Percentiles rank a stretch among this genome's conserved stretches.
These are phyloP conservation scores for Fusarium sambucinum DNA, from an alignment of 2,329 filamentous ascomycete genomes.

Conservation along the genomic window DNA sequence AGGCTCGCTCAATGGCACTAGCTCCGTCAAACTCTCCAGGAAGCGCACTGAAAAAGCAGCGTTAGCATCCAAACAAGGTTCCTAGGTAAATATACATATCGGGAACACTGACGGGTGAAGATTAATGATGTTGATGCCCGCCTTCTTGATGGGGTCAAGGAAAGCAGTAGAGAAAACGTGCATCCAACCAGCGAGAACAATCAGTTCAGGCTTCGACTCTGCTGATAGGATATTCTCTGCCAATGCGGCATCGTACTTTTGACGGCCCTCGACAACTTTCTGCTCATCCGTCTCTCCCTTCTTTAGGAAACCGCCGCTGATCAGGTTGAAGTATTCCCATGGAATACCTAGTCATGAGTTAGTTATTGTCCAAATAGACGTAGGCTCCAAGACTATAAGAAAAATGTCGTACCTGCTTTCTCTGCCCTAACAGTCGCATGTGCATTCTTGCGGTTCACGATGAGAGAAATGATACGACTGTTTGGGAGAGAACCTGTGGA, in stretches of 20 bases:
- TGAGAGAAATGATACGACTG: slow-evolving; percentile 60
- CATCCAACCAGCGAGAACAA: slow-evolving; percentile 91
- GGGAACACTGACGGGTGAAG: slow-evolving; percentile 78
- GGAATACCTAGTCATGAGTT: slow-evolving; percentile 61
- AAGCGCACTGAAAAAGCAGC: slow-evolving; percentile 17
- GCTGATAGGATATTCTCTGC: slow-evolving; percentile 67
- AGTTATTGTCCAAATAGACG: background rate
- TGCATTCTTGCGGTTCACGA: slow-evolving; percentile 63
- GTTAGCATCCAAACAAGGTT: slow-evolving; percentile 53
- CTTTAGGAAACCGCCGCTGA: slow-evolving; percentile 70
- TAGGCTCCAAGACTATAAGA: background rate
- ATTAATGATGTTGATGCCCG: slow-evolving; percentile 79
- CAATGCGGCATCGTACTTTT: slow-evolving; percentile 82
- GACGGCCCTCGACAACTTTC: slow-evolving; percentile 67
- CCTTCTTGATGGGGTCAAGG: slow-evolving; percentile 73
- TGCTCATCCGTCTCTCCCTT: slow-evolving; percentile 70
- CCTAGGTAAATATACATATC: slow-evolving; percentile 55
- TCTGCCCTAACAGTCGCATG: slow-evolving; percentile 58
- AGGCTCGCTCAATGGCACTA: slow-evolving; percentile 82
- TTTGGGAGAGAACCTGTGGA: slow-evolving; percentile 55
- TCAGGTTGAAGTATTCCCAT: slow-evolving; percentile 75
- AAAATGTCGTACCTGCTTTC: slow-evolving; percentile 55
- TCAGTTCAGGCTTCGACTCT: slow-evolving; percentile 75
- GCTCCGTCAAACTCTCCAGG: slow-evolving; percentile 80
- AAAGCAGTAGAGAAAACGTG: slow-evolving; percentile 80